A percentile compares a stretch with the other conserved stretches of the same genome.
Evolutionary conservation across 768 basidiomycete species (phyloP).

Genomic region (Tremella fuciformis): DNA sequence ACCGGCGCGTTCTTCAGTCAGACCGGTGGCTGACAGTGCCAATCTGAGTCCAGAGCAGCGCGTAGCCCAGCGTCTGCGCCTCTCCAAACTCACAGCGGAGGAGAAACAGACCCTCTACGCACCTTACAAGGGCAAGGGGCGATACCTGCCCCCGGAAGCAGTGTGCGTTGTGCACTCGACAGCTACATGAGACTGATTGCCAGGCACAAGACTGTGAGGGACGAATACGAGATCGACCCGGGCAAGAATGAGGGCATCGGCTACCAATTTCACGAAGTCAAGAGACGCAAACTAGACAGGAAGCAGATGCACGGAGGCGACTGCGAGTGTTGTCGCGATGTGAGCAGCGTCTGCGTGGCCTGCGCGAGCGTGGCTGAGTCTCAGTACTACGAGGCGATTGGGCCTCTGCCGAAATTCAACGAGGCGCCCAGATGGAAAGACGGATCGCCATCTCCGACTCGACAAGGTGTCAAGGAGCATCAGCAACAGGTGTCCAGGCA

Average conservation of each 20-base stretch:
- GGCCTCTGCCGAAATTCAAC: slow-evolving; percentile 65
- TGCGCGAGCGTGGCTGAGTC: background rate
- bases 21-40: slow-evolving; percentile 11
- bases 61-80: slow-evolving; percentile 22
- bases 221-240: slow-evolving; percentile 66
- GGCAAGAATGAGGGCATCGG: slow-evolving; percentile 63
- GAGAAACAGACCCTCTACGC: slow-evolving; percentile 38
- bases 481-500: slow-evolving; percentile 46
- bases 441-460: slow-evolving; percentile 32
- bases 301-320: slow-evolving; percentile 68
- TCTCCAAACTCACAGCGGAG: slow-evolving; percentile 25
- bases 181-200: background rate
- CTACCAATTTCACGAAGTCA: slow-evolving; percentile 74
- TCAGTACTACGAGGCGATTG: slow-evolving; percentile 77
- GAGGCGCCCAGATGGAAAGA: slow-evolving; percentile 74
- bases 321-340: slow-evolving; percentile 78
- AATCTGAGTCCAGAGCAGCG: slow-evolving; percentile 34
- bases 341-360: slow-evolving; percentile 50
- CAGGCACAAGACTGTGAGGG: slow-evolving; percentile 48
- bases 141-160: slow-evolving; percentile 37
- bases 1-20: background rate
- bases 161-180: slow-evolving; percentile 23
- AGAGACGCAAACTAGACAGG: slow-evolving; percentile 65
- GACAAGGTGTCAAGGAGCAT: slow-evolving; percentile 22
- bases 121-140: slow-evolving; percentile 44